Conservation (phyloP, 2,329 filamentous ascomycete genomes). For the Neurospora crassa region DNA sequence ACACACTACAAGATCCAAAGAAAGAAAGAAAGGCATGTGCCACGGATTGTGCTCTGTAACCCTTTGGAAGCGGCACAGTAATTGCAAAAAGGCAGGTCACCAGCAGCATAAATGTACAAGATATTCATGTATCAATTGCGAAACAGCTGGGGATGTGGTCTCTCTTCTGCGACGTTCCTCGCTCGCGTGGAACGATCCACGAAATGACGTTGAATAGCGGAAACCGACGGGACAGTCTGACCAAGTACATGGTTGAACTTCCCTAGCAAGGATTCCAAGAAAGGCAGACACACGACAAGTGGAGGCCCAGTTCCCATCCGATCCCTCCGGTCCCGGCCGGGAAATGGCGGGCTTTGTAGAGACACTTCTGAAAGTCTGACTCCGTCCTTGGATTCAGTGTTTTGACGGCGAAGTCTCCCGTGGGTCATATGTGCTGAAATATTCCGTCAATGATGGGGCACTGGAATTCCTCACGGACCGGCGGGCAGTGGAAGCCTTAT, state of each 20-base stretch:
- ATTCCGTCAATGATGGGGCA: background rate
- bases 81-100: background rate
- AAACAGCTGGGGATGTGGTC: background rate
- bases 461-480: background rate
- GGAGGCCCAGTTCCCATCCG: background rate
- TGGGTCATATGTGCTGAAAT: background rate
- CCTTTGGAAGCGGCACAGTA: background rate
- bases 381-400: background rate
- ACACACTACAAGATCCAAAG: background rate
- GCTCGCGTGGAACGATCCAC: constrained; percentile 9
- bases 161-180: background rate
- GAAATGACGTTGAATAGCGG: constrained; percentile 13
- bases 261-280: background rate
- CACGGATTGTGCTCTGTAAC: background rate
- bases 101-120: background rate
- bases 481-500: background rate
- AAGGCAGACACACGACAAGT: background rate
- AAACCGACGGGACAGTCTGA: background rate
- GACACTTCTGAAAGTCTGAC: background rate
- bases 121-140: background rate
- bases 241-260: background rate
- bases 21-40: background rate
- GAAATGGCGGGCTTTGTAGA: background rate
- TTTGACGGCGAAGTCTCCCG: background rate
- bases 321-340: background rate